Base-by-base conservation (phyloP, 2,329 filamentous ascomycete genomes). In the Pseudogymnoascus sp. region DNA sequence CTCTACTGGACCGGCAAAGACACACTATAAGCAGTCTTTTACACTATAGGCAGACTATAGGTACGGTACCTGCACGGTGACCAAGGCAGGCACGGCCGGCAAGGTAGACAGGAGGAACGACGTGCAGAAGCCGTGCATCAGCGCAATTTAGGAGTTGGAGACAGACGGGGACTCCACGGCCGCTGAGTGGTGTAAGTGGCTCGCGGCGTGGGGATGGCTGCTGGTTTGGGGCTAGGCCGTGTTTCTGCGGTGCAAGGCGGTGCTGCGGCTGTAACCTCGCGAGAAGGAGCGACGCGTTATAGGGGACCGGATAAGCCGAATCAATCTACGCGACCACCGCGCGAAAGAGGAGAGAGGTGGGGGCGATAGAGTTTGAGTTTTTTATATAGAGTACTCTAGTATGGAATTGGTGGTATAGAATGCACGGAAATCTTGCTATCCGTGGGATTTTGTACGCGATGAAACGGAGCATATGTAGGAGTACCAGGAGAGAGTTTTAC, bases 51-150 rank as follows among this genome's bases (percentile, higher is more conserved):
- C 42, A 24, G 10, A 47, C 42, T 47, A 47, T 24, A 47, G 42
- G 42, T 47, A 14, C 11, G 42, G 42, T 24, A 47, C 40, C 44
- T 50, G 44, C 44, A 47, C 21, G 13, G 2, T 4, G n/a, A 50
- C 44, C 44, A 50, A 50, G 44, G 44, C 44, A 50, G 44, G 31
- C 26, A n/a, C 6, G 5, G 13, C 13, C 14, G 13, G 35, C 13
- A n/a, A 26, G 24, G 24, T 26, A 26, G 24, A 26, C 19, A 50
- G 44, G 44, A 50, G 44, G 44, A 26, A 50, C 21, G 44, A 50
- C 44, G 44, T 50, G 44, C 44, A 26, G 44, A 50, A 50, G 44
- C 24, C 44, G 44, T 50, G 44, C 44, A 50, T 50, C 44, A 50
- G 44, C 44, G 44, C 6, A 29, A 50, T 50, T 50, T 50, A 50